phyloP scores from a whole-genome alignment of 495 filamentous ascomycete genomes.

The Glutinoglossum americanum region DNA sequence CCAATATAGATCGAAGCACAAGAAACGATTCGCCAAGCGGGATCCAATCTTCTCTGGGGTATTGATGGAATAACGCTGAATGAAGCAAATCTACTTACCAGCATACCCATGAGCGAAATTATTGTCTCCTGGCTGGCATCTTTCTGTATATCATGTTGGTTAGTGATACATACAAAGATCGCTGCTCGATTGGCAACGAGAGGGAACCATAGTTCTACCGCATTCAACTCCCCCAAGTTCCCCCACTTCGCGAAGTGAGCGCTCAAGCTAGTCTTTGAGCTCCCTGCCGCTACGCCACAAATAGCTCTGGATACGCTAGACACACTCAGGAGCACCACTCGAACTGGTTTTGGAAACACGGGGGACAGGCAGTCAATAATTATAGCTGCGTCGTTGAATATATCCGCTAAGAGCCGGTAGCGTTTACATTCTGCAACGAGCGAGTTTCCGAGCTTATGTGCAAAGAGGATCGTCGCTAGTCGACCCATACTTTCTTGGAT shows the following conservation, averaged over 20 bases:
- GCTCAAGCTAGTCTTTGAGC: conserved; percentile 74
- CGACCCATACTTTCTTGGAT: conserved; percentile 69
- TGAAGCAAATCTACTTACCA: conserved; percentile 27
- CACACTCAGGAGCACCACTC: conserved; percentile 49
- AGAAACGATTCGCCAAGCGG: background rate
- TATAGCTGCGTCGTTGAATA: conserved; percentile 85
- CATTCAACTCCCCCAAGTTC: conserved; percentile 88
- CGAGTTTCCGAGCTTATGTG: conserved; percentile 62
- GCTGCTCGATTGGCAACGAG: background rate
- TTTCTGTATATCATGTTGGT: conserved; percentile 28
- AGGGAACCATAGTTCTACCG: conserved; percentile 26
- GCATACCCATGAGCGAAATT: conserved; percentile 76
- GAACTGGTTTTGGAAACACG: conserved; percentile 34
- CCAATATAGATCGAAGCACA: too few species aligned
- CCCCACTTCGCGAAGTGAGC: conserved; percentile 77
- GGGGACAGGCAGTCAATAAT: conserved; percentile 76
- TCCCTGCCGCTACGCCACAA: conserved; percentile 76
- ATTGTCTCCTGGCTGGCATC: conserved; percentile 93
- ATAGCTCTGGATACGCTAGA: conserved; percentile 60
- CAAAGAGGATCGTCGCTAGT: conserved; percentile 79
- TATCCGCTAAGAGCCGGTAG: conserved; percentile 74
- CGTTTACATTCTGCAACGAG: conserved; percentile 88
- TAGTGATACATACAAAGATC: background rate
- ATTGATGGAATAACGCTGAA: background rate
- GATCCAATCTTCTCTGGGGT: background rate